Conservation (phyloP, 768 basidiomycete genomes). For the Tephrocybe sp. region DNA sequence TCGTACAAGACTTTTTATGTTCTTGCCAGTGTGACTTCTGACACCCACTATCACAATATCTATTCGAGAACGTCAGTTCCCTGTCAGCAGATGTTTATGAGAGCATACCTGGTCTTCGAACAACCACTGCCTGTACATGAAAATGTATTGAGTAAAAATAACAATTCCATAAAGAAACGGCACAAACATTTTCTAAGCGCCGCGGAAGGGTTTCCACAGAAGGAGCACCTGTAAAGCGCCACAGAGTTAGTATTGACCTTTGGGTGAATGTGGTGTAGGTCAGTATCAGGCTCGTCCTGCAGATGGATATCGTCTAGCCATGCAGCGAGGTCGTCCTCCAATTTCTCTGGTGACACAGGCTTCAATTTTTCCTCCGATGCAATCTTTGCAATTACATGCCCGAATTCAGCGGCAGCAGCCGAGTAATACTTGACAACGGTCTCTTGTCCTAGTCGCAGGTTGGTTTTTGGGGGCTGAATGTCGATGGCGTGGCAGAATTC, state of each 20-base stretch:
- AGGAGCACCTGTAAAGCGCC: constrained; percentile 59
- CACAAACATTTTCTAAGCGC: constrained; percentile 49
- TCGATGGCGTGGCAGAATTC: constrained; percentile 51
- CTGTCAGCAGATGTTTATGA: background rate
- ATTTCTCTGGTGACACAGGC: constrained; percentile 34
- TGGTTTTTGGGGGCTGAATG: constrained; percentile 46
- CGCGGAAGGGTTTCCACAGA: constrained; percentile 65
- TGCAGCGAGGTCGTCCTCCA: constrained; percentile 50
- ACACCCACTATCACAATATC: constrained; percentile 46
- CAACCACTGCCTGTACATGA: constrained; percentile 22
- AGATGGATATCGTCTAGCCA: constrained; percentile 19
- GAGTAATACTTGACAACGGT: constrained; percentile 49
- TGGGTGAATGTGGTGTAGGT: constrained; percentile 36
- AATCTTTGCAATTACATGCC: constrained; percentile 37
- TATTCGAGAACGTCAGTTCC: constrained; percentile 14
- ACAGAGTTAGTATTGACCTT: constrained; percentile 50
- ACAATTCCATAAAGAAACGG: constrained; percentile 5
- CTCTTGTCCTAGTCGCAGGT: constrained; percentile 51
- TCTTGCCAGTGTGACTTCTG: constrained; percentile 39
- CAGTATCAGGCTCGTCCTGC: constrained; percentile 30
- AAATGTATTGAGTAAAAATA: background rate
- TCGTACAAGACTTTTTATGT: constrained; percentile 34
- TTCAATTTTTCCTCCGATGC: constrained; percentile 25
- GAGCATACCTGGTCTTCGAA: constrained; percentile 22
- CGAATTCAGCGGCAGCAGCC: constrained; percentile 47